Evolutionary conservation across 2,329 filamentous ascomycete species (phyloP).

Genomic region (Aureobasidium pullulans): DNA sequence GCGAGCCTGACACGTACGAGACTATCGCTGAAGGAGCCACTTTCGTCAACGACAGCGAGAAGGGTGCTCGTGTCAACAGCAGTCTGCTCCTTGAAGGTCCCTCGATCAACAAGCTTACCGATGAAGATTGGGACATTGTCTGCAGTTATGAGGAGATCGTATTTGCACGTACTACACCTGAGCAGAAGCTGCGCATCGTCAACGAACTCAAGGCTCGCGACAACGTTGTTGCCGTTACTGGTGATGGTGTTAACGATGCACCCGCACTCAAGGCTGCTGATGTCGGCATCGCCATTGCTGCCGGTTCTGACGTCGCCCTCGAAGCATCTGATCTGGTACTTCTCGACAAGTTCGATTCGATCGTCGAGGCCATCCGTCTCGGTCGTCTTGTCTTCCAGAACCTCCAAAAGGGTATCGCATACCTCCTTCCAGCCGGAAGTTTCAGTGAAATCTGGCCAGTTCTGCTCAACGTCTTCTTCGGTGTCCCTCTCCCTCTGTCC

Average conservation of each 20-base stretch:
- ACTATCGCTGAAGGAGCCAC: constrained; percentile 9
- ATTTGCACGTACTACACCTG: constrained; percentile 36
- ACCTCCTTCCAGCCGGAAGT: constrained; percentile 45
- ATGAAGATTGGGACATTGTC: constrained; percentile 38
- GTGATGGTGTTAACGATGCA: constrained; percentile 41
- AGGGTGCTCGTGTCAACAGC: background rate
- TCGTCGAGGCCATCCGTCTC: constrained; percentile 72
- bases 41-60: constrained; percentile 7
- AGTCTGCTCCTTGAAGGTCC: constrained; percentile 19
- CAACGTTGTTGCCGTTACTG: constrained; percentile 34
- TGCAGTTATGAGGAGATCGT: constrained; percentile 47
- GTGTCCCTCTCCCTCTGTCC: constrained; percentile 44
- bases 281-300: constrained; percentile 36
- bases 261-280: constrained; percentile 38
- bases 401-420: constrained; percentile 29
- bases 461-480: constrained; percentile 49
- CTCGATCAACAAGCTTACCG: constrained; percentile 19
- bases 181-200: constrained; percentile 38
- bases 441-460: constrained; percentile 54
- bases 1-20: constrained; percentile 28
- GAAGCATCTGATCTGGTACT: constrained; percentile 73
- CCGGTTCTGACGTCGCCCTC: constrained; percentile 17
- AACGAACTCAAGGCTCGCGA: constrained; percentile 32
- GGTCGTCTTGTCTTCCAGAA: constrained; percentile 44
- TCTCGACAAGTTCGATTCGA: constrained; percentile 76